phyloP scores from a whole-genome alignment of 2,329 filamentous ascomycete genomes.

The Remersonia thermophila region DNA sequence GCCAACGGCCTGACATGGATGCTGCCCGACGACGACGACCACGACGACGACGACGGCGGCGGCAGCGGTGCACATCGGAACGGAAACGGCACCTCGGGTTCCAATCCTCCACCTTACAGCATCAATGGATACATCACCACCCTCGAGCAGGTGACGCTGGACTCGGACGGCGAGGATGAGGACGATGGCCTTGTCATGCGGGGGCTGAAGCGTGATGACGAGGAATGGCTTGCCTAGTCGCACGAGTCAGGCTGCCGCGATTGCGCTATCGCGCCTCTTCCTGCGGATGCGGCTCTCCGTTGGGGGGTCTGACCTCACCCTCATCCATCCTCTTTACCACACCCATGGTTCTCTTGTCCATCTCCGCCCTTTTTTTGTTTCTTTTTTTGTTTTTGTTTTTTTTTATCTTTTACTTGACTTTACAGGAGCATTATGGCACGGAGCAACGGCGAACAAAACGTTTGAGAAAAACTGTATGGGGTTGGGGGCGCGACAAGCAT shows the following conservation, averaged over 20 bases:
- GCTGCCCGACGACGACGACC: slow-evolving; percentile 42
- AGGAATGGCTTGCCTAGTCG: slow-evolving; percentile 43
- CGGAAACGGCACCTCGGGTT: slow-evolving; percentile 8
- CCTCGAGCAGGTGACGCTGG: slow-evolving; percentile 15
- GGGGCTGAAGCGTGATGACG: slow-evolving; percentile 43
- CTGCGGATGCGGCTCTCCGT: too few species aligned
- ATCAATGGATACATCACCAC: slow-evolving; percentile 20
- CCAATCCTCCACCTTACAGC: slow-evolving; percentile 5
- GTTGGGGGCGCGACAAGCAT: background rate
- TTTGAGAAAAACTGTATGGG: background rate
- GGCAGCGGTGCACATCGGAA: slow-evolving; percentile 18
- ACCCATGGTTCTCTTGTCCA: too few species aligned
- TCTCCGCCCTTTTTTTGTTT: background rate
- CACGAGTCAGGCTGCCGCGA: slow-evolving; percentile 6
- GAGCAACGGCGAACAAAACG: too few species aligned
- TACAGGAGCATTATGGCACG: background rate
- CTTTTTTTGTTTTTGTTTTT: background rate
- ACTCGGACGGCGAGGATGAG: slow-evolving; percentile 38
- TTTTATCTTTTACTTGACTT: background rate
- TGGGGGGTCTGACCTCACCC: too few species aligned
- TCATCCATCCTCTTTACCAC: background rate
- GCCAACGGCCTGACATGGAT: slow-evolving; percentile 94
- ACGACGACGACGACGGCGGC: too few species aligned
- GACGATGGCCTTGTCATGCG: slow-evolving; percentile 48
- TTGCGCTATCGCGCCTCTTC: too few species aligned